Percentiles rank a stretch among this genome's conserved stretches.
Conservation (phyloP, 805 yeast genomes). For the Candida xyloterini region DNA sequence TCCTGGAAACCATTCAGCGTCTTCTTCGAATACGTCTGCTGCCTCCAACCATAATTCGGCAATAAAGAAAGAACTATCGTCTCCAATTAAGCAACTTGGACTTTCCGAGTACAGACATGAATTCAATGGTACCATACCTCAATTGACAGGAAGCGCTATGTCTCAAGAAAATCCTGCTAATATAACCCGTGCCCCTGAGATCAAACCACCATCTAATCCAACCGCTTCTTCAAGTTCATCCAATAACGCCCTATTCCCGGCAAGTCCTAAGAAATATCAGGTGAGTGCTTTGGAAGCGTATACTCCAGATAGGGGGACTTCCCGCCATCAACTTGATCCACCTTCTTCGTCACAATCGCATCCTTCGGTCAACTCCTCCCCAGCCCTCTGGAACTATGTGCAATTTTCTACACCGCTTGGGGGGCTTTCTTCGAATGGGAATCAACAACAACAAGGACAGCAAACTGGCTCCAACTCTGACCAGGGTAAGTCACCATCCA, state of each 20-base stretch:
- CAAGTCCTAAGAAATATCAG: conserved; percentile 40
- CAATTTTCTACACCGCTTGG: conserved; percentile 53
- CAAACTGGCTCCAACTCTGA: conserved; percentile 36
- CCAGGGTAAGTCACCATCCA: conserved; percentile 14
- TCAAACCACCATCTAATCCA: conserved; percentile 2
- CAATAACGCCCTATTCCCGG: conserved; percentile 11
- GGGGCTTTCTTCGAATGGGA: conserved; percentile 21
- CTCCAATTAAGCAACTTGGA: conserved; percentile 21
- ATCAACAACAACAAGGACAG: conserved; percentile 10
- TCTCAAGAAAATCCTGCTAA: conserved; percentile 18
- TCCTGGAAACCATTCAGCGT: conserved; percentile 8
- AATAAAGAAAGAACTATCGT: conserved; percentile 18
- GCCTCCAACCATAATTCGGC: conserved; percentile 11
- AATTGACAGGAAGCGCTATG: conserved; percentile 1
- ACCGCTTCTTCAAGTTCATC: conserved; percentile 6
- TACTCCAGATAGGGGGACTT: conserved; percentile 58
- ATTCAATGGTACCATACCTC: conserved; percentile 10
- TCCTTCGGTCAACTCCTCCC: conserved; percentile 60
- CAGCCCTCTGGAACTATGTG: conserved; percentile 91
- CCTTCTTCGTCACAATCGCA: conserved; percentile 34
- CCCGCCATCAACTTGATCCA: conserved; percentile 26
- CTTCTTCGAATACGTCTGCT: conserved; percentile 19
- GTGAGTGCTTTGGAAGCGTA: conserved; percentile 57
- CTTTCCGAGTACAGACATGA: conserved; percentile 15
- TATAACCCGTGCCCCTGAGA: neutral